Evolutionary conservation across 1,284 basidiomycete genomes (phyloP).

Genomic region (Polyporus tsugae): DNA sequence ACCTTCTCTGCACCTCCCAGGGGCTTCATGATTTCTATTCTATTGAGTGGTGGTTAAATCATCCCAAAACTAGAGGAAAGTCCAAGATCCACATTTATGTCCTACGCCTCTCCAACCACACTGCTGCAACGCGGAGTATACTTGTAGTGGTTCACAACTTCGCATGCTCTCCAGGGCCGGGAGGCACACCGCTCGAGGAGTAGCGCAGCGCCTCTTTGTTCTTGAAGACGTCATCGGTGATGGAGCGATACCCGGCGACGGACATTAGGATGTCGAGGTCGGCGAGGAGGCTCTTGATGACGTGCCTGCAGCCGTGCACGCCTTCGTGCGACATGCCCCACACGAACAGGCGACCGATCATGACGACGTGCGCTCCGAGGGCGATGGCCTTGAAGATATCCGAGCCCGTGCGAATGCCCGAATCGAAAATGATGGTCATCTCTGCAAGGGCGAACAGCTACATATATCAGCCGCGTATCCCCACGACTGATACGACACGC

Average conservation of each 20-base stretch:
- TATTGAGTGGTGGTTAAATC: background rate
- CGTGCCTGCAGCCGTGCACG: slow-evolving; percentile 58
- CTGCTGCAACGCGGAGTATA: background rate
- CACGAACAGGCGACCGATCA: slow-evolving; percentile 56
- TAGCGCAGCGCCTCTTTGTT: slow-evolving; percentile 48
- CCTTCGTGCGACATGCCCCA: slow-evolving; percentile 62
- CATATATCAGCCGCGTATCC: background rate
- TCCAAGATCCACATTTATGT: background rate
- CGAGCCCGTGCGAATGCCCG: slow-evolving; percentile 61
- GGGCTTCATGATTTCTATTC: background rate
- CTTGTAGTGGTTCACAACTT: slow-evolving; percentile 41
- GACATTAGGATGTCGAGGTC: slow-evolving; percentile 68
- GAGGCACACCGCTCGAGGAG: slow-evolving; percentile 49
- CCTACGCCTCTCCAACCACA: background rate
- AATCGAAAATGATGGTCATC: slow-evolving; percentile 69
- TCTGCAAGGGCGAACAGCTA: slow-evolving; percentile 40
- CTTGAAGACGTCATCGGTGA: slow-evolving; percentile 47
- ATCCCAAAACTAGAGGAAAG: background rate
- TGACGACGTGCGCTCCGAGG: slow-evolving; percentile 55
- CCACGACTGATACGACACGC: slow-evolving; percentile 30
- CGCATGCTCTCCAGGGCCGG: slow-evolving; percentile 48
- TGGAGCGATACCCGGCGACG: slow-evolving; percentile 54
- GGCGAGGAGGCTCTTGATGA: slow-evolving; percentile 67
- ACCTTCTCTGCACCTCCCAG: background rate
- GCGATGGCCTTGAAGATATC: slow-evolving; percentile 54